Evolutionary conservation across 108 stramenopile species (phyloP).

Genomic region (Skeletonema tropicum): DNA sequence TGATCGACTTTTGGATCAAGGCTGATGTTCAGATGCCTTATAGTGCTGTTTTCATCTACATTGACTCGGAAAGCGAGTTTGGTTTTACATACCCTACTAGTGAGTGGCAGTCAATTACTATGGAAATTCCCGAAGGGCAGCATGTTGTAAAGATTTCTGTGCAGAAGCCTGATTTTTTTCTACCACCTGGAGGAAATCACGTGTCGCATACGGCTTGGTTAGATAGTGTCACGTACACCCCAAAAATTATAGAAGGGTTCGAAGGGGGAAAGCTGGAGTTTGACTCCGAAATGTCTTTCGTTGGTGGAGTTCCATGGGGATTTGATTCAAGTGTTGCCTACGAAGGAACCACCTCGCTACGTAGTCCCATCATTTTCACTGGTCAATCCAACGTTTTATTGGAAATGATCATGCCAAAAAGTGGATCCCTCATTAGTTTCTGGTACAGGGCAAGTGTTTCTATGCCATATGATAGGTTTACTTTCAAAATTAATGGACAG

Average conservation of each 20-base stretch:
- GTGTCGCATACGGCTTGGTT: constrained; percentile 12
- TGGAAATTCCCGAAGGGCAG: constrained; percentile 21
- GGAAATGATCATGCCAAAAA: constrained; percentile 3
- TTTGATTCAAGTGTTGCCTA: constrained; percentile 15
- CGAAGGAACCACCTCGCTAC: constrained; percentile 10
- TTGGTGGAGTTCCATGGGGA: background rate
- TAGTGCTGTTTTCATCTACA: constrained; percentile 31
- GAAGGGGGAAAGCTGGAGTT: constrained; percentile 14
- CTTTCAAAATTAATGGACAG: constrained; percentile 22
- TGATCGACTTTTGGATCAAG: constrained; percentile 25
- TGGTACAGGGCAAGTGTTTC: constrained; percentile 8
- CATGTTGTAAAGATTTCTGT: constrained; percentile 26
- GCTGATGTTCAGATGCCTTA: constrained; percentile 38
- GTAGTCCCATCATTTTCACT: background rate
- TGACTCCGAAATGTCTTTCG: background rate
- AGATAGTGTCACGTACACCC: constrained; percentile 24
- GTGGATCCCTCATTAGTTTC: constrained; percentile 19
- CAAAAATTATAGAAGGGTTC: constrained; percentile 17
- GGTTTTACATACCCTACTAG: constrained; percentile 26
- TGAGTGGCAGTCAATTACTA: constrained; percentile 2
- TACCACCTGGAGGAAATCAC: background rate
- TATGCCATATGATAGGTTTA: constrained; percentile 3
- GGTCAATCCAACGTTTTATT: constrained; percentile 16
- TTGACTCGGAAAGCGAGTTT: constrained; percentile 18
- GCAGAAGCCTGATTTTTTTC: constrained; percentile 8